Base-by-base conservation (phyloP, 2,329 filamentous ascomycete species). In the Xylariaceae sp. region DNA sequence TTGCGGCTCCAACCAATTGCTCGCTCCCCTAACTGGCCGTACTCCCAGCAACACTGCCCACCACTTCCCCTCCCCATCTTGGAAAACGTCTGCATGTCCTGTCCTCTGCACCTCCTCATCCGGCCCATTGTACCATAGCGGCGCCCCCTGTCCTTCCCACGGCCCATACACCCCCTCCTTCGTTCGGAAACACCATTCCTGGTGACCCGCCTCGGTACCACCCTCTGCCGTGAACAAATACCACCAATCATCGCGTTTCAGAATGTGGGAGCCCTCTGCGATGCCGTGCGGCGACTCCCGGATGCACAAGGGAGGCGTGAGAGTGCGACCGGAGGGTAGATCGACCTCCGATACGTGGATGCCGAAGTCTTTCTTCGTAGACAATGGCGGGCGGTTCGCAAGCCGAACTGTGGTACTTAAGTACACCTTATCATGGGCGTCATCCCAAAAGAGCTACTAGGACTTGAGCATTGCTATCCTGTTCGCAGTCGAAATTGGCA, bases 91-190 rank as follows among this genome's bases (percentile, higher is more conserved):
- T 3, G 65, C 66, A 53, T 76, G 73, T 0, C 72, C 72, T 0
- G 70, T 73, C 38, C 72, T 64, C 50, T 76, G 67, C 9, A 79
- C 64, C 40, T 71, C 69, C 33, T 74, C 71, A 3, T 67, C 58
- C 0, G 64, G 57, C 0, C 69, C 69, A 40, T 74, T 74, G 3
- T 64, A 65, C 58, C 69, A 69, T 11, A 75, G 56, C 9, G 70
- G 68, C 40, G 68, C 66, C 2, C 59, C 58, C 7, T 66, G 65
- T 2, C 59, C 57, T 6, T 66, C 66, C 1, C 63, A 64, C 41
- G 22, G 22, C 73, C 70, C 73, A 74, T 78, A 0, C 72, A 72
- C 0, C 74, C 30, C 13, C 16, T 32, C 30, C 7, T 13, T 32
- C 30, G 16, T 7, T n/a, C 74, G 67, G 38, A 66, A 63, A 0